Evolutionary conservation across 306 rosid genomes (phyloP).

Genomic region (Canavalia gladiata): DNA sequence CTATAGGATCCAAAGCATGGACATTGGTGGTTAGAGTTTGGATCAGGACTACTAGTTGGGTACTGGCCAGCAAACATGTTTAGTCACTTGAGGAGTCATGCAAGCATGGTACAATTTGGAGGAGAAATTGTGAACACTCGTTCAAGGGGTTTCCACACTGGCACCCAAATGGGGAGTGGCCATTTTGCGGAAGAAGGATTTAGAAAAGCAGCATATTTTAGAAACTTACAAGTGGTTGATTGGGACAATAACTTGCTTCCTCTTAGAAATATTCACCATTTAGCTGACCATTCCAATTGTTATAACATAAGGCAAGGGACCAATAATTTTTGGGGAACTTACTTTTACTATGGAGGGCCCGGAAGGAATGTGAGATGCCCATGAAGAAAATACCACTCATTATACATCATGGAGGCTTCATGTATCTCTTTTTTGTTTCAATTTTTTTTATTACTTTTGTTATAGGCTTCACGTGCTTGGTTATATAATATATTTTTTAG

Average conservation of each 20-base stretch:
- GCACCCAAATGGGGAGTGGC: slow-evolving; percentile 98
- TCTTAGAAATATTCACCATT: slow-evolving; percentile 70
- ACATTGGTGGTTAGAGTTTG: slow-evolving; percentile 96
- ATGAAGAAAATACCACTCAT: slow-evolving; percentile 47
- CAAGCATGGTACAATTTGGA: slow-evolving; percentile 95
- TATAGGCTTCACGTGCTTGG: slow-evolving; percentile 43
- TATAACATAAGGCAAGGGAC: slow-evolving; percentile 83
- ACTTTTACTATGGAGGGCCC: slow-evolving; percentile 98
- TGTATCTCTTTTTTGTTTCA: not conserved
- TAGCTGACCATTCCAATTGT: slow-evolving; percentile 89
- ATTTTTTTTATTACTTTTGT: not conserved
- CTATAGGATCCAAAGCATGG: slow-evolving; percentile 94
- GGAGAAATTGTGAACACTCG: slow-evolving; percentile 89
- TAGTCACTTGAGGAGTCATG: slow-evolving; percentile 89
- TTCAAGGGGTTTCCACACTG: slow-evolving; percentile 87
- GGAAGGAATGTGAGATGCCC: slow-evolving; percentile 95
- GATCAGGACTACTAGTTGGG: slow-evolving; percentile 84
- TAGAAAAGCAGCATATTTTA: slow-evolving; percentile 92
- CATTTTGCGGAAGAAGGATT: slow-evolving; percentile 98
- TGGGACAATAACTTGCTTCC: slow-evolving; percentile 97
- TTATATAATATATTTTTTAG: not conserved
- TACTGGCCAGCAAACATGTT: slow-evolving; percentile 94
- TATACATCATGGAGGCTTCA: not conserved
- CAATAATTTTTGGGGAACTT: slow-evolving; percentile 89
- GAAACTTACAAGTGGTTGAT: slow-evolving; percentile 88